A percentile compares a stretch with the other conserved stretches of the same genome.
These are phyloP conservation scores for Backusella luteola DNA, from an alignment of 192 early-diverging fungal species.

Conservation along the genomic window DNA sequence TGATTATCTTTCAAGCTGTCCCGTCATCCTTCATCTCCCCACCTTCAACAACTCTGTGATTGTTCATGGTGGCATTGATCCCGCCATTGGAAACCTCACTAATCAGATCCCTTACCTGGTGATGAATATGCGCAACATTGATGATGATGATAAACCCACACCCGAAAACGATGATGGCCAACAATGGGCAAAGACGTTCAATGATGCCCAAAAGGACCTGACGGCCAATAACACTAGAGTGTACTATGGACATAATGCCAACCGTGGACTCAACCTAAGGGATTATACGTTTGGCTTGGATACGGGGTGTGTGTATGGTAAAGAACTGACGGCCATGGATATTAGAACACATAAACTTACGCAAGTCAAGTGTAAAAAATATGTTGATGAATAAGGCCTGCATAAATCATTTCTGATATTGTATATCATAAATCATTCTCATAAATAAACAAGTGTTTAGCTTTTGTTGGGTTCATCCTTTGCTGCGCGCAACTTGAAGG, in stretches of 20 bases:
- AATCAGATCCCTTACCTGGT: constrained; percentile 58
- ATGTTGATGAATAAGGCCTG: not conserved
- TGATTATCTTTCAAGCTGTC: constrained; percentile 50
- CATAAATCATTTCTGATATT: too few relatives aligned
- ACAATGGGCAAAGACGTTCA: constrained; percentile 41
- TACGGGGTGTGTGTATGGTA: constrained; percentile 68
- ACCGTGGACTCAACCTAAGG: constrained; percentile 53
- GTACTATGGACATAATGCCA: constrained; percentile 72
- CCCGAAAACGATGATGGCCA: constrained; percentile 31
- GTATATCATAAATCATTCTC: too few relatives aligned
- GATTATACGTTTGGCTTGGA: constrained; percentile 62
- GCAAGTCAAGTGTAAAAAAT: constrained; percentile 25
- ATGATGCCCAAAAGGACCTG: constrained; percentile 21
- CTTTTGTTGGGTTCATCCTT: too few relatives aligned
- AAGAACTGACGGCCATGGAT: constrained; percentile 55
- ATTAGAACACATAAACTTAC: constrained; percentile 20
- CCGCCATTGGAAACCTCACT: constrained; percentile 33
- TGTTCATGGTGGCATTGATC: constrained; percentile 68
- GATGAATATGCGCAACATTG: constrained; percentile 59
- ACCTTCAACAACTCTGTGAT: constrained; percentile 47
- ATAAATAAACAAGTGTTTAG: too few relatives aligned
- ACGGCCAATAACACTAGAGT: constrained; percentile 38
- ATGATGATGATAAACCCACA: constrained; percentile 36
- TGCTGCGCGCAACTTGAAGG: too few relatives aligned
- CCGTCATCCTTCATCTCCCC: constrained; percentile 48